Percentiles rank a stretch among this genome's conserved stretches.
Conservation (phyloP, 2,329 filamentous ascomycete species). For the Aspergillus thermomutatus region DNA sequence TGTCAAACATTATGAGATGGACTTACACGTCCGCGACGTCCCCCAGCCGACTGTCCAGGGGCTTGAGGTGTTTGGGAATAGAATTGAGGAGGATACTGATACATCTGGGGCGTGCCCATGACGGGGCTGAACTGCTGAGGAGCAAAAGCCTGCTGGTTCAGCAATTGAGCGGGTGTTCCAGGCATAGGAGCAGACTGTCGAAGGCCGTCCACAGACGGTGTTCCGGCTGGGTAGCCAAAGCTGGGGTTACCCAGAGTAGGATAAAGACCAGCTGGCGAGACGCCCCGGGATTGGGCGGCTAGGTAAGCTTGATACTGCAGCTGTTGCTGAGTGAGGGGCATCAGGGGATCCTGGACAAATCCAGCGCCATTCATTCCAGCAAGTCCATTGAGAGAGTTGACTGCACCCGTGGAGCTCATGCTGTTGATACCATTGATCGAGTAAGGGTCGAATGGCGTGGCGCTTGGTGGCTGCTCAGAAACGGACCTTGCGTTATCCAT, state of each 20-base stretch:
- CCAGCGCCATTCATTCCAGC: slow-evolving; percentile 28
- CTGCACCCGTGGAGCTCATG: slow-evolving; percentile 18
- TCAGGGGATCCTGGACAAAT: slow-evolving; percentile 38
- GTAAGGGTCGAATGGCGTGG: slow-evolving; percentile 39
- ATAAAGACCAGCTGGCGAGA: slow-evolving; percentile 45
- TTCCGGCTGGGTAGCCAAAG: slow-evolving; percentile 43
- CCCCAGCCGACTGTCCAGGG: slow-evolving; percentile 45
- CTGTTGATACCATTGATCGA: slow-evolving; percentile 33
- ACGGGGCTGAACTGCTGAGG: slow-evolving; percentile 46
- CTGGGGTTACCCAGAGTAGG: slow-evolving; percentile 42
- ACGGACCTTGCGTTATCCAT: slow-evolving; percentile 36
- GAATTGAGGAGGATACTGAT: slow-evolving; percentile 53
- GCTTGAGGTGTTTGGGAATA: slow-evolving; percentile 44
- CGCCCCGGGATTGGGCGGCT: slow-evolving; percentile 44
- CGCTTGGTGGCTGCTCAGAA: slow-evolving; percentile 32
- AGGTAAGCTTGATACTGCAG: slow-evolving; percentile 58
- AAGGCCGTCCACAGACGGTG: slow-evolving; percentile 34
- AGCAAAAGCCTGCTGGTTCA: slow-evolving; percentile 46
- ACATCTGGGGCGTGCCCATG: slow-evolving; percentile 44
- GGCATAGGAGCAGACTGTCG: slow-evolving; percentile 34
- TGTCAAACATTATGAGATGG: slow-evolving; percentile 7
- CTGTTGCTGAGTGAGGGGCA: slow-evolving; percentile 48
- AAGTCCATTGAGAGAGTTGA: slow-evolving; percentile 28
- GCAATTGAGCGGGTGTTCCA: slow-evolving; percentile 39
- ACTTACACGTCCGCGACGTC: slow-evolving; percentile 55